Base-by-base conservation (phyloP, 2,329 filamentous ascomycete genomes). In the Ilyonectria destructans region DNA sequence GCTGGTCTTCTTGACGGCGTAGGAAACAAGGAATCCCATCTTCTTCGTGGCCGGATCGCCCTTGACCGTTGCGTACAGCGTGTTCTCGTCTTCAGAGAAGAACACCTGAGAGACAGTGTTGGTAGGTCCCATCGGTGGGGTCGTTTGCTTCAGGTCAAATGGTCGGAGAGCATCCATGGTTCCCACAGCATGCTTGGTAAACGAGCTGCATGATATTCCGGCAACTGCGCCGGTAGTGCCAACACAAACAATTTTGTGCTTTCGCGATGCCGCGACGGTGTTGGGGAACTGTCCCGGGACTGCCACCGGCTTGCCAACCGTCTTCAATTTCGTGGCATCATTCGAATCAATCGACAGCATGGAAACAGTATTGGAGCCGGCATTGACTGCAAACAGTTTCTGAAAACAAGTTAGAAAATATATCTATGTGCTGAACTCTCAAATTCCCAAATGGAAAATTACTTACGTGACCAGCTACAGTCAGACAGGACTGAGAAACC, bases 41-140 rank as follows among this genome's bases (percentile, higher is more conserved):
- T 86, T 89, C 75, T 89, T 89, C 5, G 78, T 78, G 0, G 81
- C 71, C 0, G 87, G 87, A 62, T 90, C 83, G 1, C 90, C 90
- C 78, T 92, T 92, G 46, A 91, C 88, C 1, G 87, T 89, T 0
- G 86, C 83, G 58, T 87, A 83, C 0, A 92, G 79, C 2, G 79
- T 82, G 0, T 76, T 79, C 68, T 88, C 83, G 59, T 91, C 88
- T 0, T 77, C 77, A 1, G 87, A 88, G 79, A 91, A 91, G 75
- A 90, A 88, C 0, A 85, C 82, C 8, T 91, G 88, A 0, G 89
- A 90, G 3, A 91, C 83, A 0, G 87, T 90, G 77, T 90, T 90
- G 2, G 81, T 78, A 0, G 89, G 89, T 0, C 89, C 90, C 0
- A 81, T 77, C 0, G 90, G 89, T 0, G 90, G 90, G 0, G 87